Evolutionary conservation across 345 rosid species (phyloP), one percentile per base, ranked within the genome.

Genomic region (Laguncularia racemosa): DNA sequence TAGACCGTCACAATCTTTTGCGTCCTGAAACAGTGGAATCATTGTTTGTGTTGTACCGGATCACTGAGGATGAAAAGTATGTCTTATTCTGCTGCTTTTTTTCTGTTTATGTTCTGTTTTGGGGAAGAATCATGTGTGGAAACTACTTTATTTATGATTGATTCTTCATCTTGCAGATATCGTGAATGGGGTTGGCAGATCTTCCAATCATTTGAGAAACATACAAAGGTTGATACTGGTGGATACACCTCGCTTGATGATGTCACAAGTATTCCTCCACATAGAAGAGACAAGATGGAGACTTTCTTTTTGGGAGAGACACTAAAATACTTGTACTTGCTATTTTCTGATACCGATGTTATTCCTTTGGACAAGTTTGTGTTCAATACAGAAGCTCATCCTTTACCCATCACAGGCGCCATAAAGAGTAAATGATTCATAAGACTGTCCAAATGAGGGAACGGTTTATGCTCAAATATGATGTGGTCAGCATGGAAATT

Each of bases 1-100:
- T 83, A 56, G 99, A 93, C 68, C 85, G 87, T 20, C 99, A 93
- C 70, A 93, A 87, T 76, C 85, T 93, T 48, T 77, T 93, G 70
- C 97, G 95, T 20, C 99, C 96, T 43, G 99, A 89, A 74, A 93
- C 96, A 46, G 97, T 93, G 57, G 99, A 93, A 79, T 89, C 99
- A 33, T 71, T 93, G 72, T 87, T 93, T 67, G 73, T 87, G 57
- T 78, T 93, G 23, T 85, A 87, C 58, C 89, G 96, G 16, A 84
- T 89, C 65, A 93, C 99, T 46, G 73, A 84, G 72, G 88, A 93
- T 48, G 75, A 81, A 45, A 93, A 76, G 97, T 89, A 89, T 49
- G 83, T 23, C 58, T 61, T 45, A 65, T 43, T 46, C 51, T 50
- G 70, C 44, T 53, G 65, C 64, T 13, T 60, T 70, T n/a, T 18